Base-by-base conservation (phyloP, 2,329 filamentous ascomycete genomes). In the Trichoderma breve region DNA sequence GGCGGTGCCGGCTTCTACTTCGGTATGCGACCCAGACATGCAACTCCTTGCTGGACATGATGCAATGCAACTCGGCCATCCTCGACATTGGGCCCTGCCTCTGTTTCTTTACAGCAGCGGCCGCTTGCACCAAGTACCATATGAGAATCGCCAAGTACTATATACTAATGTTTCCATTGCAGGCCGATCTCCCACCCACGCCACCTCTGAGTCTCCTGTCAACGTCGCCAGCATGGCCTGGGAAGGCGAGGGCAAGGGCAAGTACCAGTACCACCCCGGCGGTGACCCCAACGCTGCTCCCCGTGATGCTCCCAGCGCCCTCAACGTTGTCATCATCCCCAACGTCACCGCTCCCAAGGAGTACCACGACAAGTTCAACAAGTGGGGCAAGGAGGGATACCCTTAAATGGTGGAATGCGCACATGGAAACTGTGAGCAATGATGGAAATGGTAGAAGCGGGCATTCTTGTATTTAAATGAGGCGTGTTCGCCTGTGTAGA, bases 321-420 rank as follows among this genome's bases (percentile, higher is more conserved):
- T 99, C 84, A 97, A 99, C 88, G 93, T 92, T 75, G 95, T 98
- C 78, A 91, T 99, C 81, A 88, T 99, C 70, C 96, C 96, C 79
- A 92, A 97, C 80, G 95, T 99, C 80, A 96, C 92, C 80, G 87
- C 98, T 77, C 95, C 96, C 80, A 94, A 92, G 93, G 88, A 92
- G 79, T 90, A 98, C 75, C 96, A 99, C 86, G 96, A 99, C 78
- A 92, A 92, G 86, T 98, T 92, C 90, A 99, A 99, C 93, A 99
- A 99, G 89, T 98, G 93, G 90, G 96, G 96, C 84, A 98, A 98
- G 90, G 96, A 98, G 77, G 95, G 94, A 77, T 98, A 92, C 85
- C 83, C 83, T 77, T 93, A 86, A 81, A 73, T 34, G 32, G n/a
- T 24, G 11, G n/a, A 60, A 21, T n/a, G 34, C 14, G 55, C 26